Percentiles rank a stretch among this genome's conserved stretches.
Conservation (phyloP, 2,329 filamentous ascomycete species). For the Sporothrix pseudoabietina region DNA sequence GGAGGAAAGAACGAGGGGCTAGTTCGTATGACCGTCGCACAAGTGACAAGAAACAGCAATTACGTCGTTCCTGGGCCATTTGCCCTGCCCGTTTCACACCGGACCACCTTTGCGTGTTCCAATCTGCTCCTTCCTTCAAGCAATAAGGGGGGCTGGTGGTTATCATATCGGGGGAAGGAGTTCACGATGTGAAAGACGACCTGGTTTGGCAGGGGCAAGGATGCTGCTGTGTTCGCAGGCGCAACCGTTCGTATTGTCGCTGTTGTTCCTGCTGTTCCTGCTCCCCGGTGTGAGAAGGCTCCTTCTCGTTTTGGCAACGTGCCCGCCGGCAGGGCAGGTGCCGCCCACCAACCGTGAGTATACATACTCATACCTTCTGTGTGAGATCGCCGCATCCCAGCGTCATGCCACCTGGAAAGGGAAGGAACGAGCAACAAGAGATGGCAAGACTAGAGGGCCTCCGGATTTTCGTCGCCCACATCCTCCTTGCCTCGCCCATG, state of each 20-base stretch:
- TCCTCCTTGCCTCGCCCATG: constrained; percentile 1
- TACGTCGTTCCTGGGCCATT: constrained; percentile 6
- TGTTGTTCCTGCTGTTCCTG: not conserved
- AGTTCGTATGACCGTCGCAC: not conserved
- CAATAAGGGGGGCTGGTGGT: not conserved
- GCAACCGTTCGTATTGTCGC: not conserved
- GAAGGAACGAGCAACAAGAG: not conserved
- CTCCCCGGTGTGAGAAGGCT: not conserved
- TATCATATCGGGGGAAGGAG: constrained; percentile 2
- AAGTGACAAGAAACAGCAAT: not conserved
- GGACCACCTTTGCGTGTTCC: not conserved
- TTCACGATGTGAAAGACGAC: not conserved
- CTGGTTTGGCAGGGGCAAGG: not conserved
- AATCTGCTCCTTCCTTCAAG: not conserved
- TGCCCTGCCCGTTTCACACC: not conserved
- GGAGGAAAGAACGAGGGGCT: not conserved
- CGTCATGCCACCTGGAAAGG: not conserved
- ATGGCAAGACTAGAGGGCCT: not conserved
- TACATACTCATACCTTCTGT: not conserved
- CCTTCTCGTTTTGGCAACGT: constrained; percentile 12
- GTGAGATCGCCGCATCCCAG: not conserved
- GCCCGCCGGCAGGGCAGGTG: not conserved
- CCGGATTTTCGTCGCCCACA: constrained; percentile 2
- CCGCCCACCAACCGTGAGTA: not conserved
- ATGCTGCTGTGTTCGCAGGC: not conserved